Percentiles rank a stretch among this genome's conserved stretches.
Evolutionary conservation across 306 rosid species (phyloP).

Genomic region (Gastrolobium villosum): DNA sequence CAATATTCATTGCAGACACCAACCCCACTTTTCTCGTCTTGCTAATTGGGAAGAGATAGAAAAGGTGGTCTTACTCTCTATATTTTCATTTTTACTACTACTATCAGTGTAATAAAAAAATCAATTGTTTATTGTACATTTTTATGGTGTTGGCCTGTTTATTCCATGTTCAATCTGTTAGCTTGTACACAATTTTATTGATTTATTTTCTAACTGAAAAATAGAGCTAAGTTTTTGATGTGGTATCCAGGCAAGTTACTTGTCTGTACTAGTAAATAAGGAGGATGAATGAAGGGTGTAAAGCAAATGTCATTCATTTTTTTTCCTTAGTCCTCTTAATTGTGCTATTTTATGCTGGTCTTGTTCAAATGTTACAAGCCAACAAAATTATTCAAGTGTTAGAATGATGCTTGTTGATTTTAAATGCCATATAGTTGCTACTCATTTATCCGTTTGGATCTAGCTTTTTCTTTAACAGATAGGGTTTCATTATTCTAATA

Average conservation of each 20-base stretch:
- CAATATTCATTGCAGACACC: slow-evolving; percentile 76
- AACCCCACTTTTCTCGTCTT: slow-evolving; percentile 82
- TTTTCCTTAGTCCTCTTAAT: background rate
- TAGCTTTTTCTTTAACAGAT: slow-evolving; percentile 17
- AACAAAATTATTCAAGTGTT: background rate
- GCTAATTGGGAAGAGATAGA: slow-evolving; percentile 97
- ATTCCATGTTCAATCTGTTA: slow-evolving; percentile 40
- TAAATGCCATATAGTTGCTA: slow-evolving; percentile 19
- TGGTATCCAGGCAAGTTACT: slow-evolving; percentile 14
- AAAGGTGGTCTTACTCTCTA: slow-evolving; percentile 60
- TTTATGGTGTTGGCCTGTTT: slow-evolving; percentile 16
- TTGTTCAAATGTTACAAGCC: slow-evolving; percentile 17
- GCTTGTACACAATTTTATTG: slow-evolving; percentile 9
- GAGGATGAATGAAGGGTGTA: slow-evolving; percentile 13
- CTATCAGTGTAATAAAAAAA: slow-evolving; percentile 1
- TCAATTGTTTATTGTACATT: slow-evolving; percentile 1
- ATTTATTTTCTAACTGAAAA: slow-evolving; percentile 20
- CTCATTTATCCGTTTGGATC: slow-evolving; percentile 19
- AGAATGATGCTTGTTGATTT: slow-evolving; percentile 7
- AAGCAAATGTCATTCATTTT: slow-evolving; percentile 10
- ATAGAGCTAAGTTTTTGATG: background rate
- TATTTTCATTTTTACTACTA: slow-evolving; percentile 20
- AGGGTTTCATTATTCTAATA: slow-evolving; percentile 7
- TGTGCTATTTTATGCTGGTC: slow-evolving; percentile 14
- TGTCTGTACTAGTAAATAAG: slow-evolving; percentile 15